Evolutionary conservation across 352 stramenopile species (phyloP).

Genomic region (Globisporangium parvum): DNA sequence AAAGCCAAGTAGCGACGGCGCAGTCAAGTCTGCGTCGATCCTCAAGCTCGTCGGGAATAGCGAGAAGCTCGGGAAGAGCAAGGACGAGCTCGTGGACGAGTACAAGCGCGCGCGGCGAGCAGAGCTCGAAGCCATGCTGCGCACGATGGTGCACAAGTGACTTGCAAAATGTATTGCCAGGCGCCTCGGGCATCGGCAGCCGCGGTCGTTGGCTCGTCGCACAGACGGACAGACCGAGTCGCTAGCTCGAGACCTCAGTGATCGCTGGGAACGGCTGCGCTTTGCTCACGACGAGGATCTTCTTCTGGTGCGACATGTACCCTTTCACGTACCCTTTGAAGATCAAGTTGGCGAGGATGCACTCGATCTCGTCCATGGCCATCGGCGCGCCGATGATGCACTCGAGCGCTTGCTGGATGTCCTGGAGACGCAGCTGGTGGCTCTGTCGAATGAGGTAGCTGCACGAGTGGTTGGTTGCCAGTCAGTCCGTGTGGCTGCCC

Average conservation of each 20-base stretch:
- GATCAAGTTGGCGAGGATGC: slow-evolving; percentile 96
- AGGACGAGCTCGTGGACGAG: slow-evolving; percentile 48
- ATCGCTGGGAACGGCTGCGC: slow-evolving; percentile 90
- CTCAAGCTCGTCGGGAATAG: slow-evolving; percentile 42
- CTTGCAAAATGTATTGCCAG: background rate
- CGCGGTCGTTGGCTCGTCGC: background rate
- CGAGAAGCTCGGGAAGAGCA: slow-evolving; percentile 35
- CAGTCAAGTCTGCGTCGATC: slow-evolving; percentile 37
- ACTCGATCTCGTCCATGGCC: slow-evolving; percentile 96
- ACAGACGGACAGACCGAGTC: too few relatives aligned
- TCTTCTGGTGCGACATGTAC: slow-evolving; percentile 97
- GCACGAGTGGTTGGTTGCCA: too few relatives aligned
- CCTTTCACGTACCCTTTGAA: slow-evolving; percentile 95
- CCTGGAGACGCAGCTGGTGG: slow-evolving; percentile 87
- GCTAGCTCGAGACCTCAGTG: slow-evolving; percentile 65
- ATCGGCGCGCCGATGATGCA: slow-evolving; percentile 82
- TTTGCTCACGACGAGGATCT: slow-evolving; percentile 94
- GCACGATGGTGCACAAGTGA: slow-evolving; percentile 56
- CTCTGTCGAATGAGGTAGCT: slow-evolving; percentile 79
- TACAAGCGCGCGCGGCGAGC: slow-evolving; percentile 59
- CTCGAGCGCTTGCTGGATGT: slow-evolving; percentile 86
- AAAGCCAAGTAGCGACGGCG: slow-evolving; percentile 5
- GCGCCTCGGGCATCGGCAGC: background rate
- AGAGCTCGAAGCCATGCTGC: slow-evolving; percentile 61
- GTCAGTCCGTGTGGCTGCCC: too few relatives aligned